Evolutionary conservation across 2,329 filamentous ascomycete genomes (phyloP).

Genomic region (Colletotrichum godetiae): DNA sequence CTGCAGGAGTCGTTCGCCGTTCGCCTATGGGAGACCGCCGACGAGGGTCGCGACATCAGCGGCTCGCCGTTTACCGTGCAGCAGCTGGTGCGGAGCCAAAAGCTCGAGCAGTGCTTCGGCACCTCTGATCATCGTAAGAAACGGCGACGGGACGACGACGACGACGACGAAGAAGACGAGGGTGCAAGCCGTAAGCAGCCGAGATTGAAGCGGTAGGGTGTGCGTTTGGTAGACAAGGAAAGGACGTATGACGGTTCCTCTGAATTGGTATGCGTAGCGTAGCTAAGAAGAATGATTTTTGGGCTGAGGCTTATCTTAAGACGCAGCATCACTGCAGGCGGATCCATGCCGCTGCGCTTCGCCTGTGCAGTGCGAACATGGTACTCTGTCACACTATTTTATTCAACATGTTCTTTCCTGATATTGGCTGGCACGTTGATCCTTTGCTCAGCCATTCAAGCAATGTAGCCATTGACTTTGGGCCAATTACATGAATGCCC

Average conservation of each 20-base stretch:
- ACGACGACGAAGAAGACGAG: not conserved
- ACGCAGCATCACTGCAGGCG: not conserved
- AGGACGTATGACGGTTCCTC: no score
- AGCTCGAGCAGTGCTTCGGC: constrained; percentile 1
- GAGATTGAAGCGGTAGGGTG: not conserved
- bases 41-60: not conserved
- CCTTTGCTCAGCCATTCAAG: not conserved
- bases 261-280: no score
- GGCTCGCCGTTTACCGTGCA: not conserved
- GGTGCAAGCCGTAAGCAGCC: not conserved
- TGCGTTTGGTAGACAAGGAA: not conserved
- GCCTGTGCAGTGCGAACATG: not conserved
- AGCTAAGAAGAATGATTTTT: no score
- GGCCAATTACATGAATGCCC: not conserved
- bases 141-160: not conserved
- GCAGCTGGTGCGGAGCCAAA: constrained; percentile 1
- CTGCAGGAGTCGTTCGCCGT: not conserved
- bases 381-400: not conserved
- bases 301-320: not conserved
- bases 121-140: not conserved
- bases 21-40: not conserved
- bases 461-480: not conserved
- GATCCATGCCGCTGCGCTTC: not conserved
- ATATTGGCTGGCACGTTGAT: not conserved
- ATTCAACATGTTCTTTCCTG: not conserved